Evolutionary conservation across 1,284 basidiomycete genomes (phyloP).

Genomic region (Trichosporon coremiiforme): DNA sequence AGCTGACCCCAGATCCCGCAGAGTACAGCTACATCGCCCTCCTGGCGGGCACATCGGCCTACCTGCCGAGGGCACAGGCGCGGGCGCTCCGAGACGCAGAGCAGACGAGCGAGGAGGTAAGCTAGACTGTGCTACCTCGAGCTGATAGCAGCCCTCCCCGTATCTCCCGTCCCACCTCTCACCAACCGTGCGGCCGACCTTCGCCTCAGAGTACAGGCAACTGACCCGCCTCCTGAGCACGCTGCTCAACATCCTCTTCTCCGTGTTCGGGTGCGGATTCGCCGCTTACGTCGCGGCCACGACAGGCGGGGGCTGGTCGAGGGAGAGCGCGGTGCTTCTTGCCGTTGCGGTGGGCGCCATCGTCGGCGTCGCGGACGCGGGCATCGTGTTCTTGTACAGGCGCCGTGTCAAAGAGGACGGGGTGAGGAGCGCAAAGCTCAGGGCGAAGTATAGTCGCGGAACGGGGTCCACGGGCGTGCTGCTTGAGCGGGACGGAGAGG

Average conservation of each 20-base stretch:
- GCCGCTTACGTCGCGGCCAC: constrained; percentile 46
- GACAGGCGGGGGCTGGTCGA: constrained; percentile 42
- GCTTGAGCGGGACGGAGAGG: constrained; percentile 17
- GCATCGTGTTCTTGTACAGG: constrained; percentile 41
- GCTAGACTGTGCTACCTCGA: too few relatives aligned
- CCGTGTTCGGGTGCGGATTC: constrained; percentile 43
- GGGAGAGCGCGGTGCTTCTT: constrained; percentile 39
- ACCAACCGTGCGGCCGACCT: constrained; percentile 31
- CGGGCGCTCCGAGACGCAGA: constrained; percentile 31
- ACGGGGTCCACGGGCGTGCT: constrained; percentile 12
- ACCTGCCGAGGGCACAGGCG: constrained; percentile 37
- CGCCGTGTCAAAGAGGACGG: constrained; percentile 30
- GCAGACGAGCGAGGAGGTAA: constrained; percentile 5
- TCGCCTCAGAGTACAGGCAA: constrained; percentile 42
- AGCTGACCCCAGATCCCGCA: constrained; percentile 36
- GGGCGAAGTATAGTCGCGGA: constrained; percentile 29
- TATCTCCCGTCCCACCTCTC: constrained; percentile 48
- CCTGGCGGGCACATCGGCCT: constrained; percentile 47
- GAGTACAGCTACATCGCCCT: constrained; percentile 43
- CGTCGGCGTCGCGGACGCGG: constrained; percentile 45
- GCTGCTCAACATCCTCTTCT: constrained; percentile 49
- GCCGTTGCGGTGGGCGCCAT: constrained; percentile 44
- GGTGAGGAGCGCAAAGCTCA: constrained; percentile 29
- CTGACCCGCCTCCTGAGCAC: constrained; percentile 41
- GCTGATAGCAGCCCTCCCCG: constrained; percentile 38